phyloP scores from a whole-genome alignment of 1,284 basidiomycete species.

The Ceratobasidium sp. region DNA sequence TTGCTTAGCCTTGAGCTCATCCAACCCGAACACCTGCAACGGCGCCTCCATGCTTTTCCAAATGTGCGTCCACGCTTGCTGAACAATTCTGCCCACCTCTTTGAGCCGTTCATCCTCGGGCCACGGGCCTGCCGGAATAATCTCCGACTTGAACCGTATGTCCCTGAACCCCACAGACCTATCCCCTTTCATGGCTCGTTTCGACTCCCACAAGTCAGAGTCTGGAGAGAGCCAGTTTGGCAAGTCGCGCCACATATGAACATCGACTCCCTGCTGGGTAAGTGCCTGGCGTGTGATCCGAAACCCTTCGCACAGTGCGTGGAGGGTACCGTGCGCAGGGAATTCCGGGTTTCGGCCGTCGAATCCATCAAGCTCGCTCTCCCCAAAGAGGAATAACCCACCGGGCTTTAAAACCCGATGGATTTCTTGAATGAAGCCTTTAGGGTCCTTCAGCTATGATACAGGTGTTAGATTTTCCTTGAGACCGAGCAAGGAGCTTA shows the following conservation, averaged over 20 bases:
- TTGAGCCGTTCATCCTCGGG: neutral
- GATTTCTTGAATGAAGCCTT: conserved; percentile 1
- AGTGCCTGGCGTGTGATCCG: conserved; percentile 17
- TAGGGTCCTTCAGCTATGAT: conserved; percentile 7
- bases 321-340: conserved; percentile 11
- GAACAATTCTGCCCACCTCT: conserved; percentile 10
- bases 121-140: conserved; percentile 35
- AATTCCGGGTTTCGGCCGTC: conserved; percentile 12
- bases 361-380: conserved; percentile 26
- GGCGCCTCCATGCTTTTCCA: conserved; percentile 35
- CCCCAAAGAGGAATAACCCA: conserved; percentile 19
- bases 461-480: neutral
- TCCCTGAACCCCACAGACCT: conserved; percentile 2
- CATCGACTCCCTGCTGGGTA: conserved; percentile 26
- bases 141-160: conserved; percentile 1
- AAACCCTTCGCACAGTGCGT: conserved; percentile 17
- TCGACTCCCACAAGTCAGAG: conserved; percentile 14
- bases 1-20: neutral
- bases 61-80: conserved; percentile 24
- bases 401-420: conserved; percentile 25
- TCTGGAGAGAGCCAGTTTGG: conserved; percentile 21
- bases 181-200: neutral
- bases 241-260: conserved; percentile 36
- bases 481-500: neutral
- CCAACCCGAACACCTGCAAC: conserved; percentile 31